Conservation (phyloP, 106 monocot genomes). For the Acorus gramineus region DNA sequence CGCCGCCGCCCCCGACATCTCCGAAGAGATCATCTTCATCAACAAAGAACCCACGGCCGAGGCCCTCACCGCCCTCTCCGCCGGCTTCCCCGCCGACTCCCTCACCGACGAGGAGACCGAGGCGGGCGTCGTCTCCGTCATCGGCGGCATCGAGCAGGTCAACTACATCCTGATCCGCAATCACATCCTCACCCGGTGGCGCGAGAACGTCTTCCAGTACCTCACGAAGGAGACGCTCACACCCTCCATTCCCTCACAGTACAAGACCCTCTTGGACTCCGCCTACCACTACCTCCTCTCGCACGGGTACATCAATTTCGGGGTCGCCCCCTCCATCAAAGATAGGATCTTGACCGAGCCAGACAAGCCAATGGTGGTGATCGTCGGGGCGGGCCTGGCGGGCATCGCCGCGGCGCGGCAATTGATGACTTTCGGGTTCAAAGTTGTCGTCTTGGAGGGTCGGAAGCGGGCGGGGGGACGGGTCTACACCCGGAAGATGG, state of each 20-base stretch:
- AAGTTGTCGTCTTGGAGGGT: slow-evolving; percentile 72
- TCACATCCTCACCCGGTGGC: slow-evolving; percentile 50
- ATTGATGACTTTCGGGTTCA: slow-evolving; percentile 66
- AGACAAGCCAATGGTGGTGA: slow-evolving; percentile 32
- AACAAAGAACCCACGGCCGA: slow-evolving; percentile 90
- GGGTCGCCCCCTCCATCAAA: slow-evolving; percentile 60
- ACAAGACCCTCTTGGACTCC: slow-evolving; percentile 43
- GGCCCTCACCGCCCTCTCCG: slow-evolving; percentile 83
- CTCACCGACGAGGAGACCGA: slow-evolving; percentile 97
- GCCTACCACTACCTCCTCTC: slow-evolving; percentile 64
- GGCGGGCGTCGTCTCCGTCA: slow-evolving; percentile 63
- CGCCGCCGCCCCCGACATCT: slow-evolving; percentile 20
- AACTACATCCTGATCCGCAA: slow-evolving; percentile 85
- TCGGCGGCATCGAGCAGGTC: slow-evolving; percentile 96
- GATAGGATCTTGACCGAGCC: slow-evolving; percentile 49
- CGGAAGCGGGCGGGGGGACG: slow-evolving; percentile 87
- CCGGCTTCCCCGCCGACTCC: slow-evolving; percentile 94
- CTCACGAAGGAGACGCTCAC: slow-evolving; percentile 30
- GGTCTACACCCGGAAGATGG: slow-evolving; percentile 91
- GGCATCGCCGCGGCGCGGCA: slow-evolving; percentile 83
- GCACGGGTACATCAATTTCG: slow-evolving; percentile 83
- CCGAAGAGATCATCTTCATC: slow-evolving; percentile 94
- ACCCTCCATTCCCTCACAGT: slow-evolving; percentile 43
- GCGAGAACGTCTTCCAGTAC: slow-evolving; percentile 32
- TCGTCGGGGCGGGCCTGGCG: slow-evolving; percentile 77